These are phyloP conservation scores for Cystofilobasidium macerans DNA, from an alignment of 768 basidiomycete genomes.

Conservation along the genomic window DNA sequence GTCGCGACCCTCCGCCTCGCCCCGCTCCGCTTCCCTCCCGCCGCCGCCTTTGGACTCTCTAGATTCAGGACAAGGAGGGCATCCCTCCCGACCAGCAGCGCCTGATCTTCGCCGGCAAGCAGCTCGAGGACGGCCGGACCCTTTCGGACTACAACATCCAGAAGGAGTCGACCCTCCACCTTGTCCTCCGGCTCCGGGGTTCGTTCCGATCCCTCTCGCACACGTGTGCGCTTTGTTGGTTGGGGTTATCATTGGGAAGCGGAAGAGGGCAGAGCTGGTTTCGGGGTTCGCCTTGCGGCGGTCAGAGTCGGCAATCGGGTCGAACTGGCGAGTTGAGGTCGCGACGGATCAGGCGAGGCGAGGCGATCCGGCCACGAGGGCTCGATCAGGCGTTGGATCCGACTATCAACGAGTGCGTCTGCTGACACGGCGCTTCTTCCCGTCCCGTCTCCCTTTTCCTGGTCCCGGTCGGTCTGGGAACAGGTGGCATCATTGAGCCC, in stretches of 20 bases:
- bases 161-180: constrained; percentile 82
- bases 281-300: too few species aligned
- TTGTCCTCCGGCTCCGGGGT: constrained; percentile 60
- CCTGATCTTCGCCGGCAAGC: constrained; percentile 47
- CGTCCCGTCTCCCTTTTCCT: constrained; percentile 64
- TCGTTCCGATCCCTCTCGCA: constrained; percentile 5
- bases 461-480: not conserved
- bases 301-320: too few species aligned
- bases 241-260: not conserved
- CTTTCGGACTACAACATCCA: constrained; percentile 29
- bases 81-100: constrained; percentile 44
- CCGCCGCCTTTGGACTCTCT: not conserved
- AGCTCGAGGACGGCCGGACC: constrained; percentile 32
- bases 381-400: too few species aligned
- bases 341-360: too few species aligned
- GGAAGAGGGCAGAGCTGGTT: too few species aligned
- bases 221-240: not conserved
- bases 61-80: constrained; percentile 43
- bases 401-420: too few species aligned
- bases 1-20: not conserved
- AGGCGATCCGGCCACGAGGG: too few species aligned
- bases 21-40: not conserved
- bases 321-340: too few species aligned
- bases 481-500: constrained; percentile 95
- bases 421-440: not conserved